Evolutionary conservation across 2,329 filamentous ascomycete genomes (phyloP), one percentile per base, ranked within the genome.

Genomic region (Botrytis galanthina): DNA sequence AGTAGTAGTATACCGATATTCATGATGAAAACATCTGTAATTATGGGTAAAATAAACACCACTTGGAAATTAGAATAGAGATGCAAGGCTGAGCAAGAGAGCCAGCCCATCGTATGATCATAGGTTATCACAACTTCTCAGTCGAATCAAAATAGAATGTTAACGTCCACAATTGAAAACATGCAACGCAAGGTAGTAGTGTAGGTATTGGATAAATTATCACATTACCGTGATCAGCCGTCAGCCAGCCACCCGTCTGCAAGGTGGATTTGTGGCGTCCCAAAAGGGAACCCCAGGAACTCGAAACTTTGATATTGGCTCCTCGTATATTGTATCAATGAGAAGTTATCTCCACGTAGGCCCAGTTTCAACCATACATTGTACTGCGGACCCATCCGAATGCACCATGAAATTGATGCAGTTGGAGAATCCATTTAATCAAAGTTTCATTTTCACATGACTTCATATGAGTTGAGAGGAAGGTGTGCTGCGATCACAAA

Each of bases 171-270:
- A 32, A 46, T 64, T 26, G 61, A 64, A 46, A 64, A 46, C 9
- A 64, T 64, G n/a, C n/a, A 64, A 64, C 39, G n/a, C 39, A 46
- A 46, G 61, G 61, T 64, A 64, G 61, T 32, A 64, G 16, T 7
- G 61, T 64, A 32, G 39, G 16, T 44, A 64, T 29, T 42, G 61
- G 26, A 29, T 62, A 42, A 42, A 62, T 44, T 20, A 22, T 32
- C 39, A 29, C 12, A 44, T 44, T 63, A 29, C n/a, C 26, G 26
- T 22, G 39, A 46, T 64, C n/a, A n/a, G 39, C 39, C 18, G 1
- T 46, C n/a, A 64, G 39, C 61, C 18, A 64, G 61, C 61, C 39
- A 64, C 39, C 39, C 16, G 18, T 32, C 61, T 8, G 61, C 61
- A 46, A 20, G 39, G n/a, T 46, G 9, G 6, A 32, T 64, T 32